These are phyloP conservation scores for Lagenaria siceraria DNA, from an alignment of 306 rosid genomes.

Conservation along the genomic window DNA sequence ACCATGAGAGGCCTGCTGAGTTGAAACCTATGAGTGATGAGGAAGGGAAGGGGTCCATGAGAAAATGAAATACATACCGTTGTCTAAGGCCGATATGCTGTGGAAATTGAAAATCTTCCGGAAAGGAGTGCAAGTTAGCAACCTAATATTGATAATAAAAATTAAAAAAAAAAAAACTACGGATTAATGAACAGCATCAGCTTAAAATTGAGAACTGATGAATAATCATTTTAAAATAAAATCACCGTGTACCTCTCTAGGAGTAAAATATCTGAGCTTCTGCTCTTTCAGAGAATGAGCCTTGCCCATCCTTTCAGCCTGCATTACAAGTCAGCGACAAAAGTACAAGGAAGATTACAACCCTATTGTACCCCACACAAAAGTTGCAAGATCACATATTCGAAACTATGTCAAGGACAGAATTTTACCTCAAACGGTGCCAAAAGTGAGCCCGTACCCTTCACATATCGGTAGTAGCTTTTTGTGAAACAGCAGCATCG, in stretches of 20 bases:
- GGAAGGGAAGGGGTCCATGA: not conserved
- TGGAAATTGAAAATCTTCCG: conserved; percentile 71
- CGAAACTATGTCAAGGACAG: not conserved
- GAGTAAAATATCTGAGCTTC: conserved; percentile 69
- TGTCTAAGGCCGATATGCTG: conserved; percentile 67
- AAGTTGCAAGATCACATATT: not conserved
- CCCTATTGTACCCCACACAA: not conserved
- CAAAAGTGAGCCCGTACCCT: conserved; percentile 92
- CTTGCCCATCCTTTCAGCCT: conserved; percentile 65
- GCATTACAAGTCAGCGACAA: conserved; percentile 13
- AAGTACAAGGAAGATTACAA: not conserved
- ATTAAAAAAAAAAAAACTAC: conserved; percentile 1
- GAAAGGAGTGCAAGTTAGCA: conserved; percentile 77
- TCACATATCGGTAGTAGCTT: conserved; percentile 84
- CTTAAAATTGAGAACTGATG: not conserved
- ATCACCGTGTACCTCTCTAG: conserved; percentile 53
- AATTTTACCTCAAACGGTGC: conserved; percentile 60
- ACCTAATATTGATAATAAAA: conserved; percentile 41
- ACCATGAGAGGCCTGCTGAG: too few species aligned
- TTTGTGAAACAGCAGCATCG: conserved; percentile 94
- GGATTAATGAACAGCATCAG: not conserved
- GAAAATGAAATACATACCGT: conserved; percentile 31
- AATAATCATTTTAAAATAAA: conserved; percentile 8
- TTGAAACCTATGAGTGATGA: not conserved
- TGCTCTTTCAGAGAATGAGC: conserved; percentile 54